Conservation (phyloP, 2,329 filamentous ascomycete species). For the Cladosporium sp. region DNA sequence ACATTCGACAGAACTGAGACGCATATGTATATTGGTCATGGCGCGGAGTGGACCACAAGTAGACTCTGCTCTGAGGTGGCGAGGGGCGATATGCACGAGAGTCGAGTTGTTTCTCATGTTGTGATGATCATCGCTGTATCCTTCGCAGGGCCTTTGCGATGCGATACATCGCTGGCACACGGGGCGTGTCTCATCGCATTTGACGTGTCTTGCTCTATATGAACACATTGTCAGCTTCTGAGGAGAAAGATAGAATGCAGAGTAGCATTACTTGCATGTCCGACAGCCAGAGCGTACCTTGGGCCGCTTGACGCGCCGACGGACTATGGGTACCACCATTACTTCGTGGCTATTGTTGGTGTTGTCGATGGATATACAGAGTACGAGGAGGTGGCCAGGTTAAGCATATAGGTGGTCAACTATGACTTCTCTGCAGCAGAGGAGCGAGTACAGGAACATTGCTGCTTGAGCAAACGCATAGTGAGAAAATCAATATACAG, state of each 20-base stretch:
- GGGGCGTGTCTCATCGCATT: background rate
- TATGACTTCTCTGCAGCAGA: background rate
- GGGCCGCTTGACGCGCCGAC: background rate
- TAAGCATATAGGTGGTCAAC: background rate
- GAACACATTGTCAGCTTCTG: background rate
- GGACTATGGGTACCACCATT: background rate
- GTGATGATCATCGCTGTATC: background rate
- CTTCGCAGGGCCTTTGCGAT: background rate
- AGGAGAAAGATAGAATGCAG: background rate
- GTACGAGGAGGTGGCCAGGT: background rate
- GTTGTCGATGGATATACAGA: background rate
- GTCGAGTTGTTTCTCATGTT: background rate
- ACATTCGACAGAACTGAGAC: slow-evolving; percentile 10
- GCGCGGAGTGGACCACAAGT: too few species aligned
- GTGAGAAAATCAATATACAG: too few species aligned
- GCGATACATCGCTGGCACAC: background rate
- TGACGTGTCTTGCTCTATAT: background rate
- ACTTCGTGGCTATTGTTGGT: background rate
- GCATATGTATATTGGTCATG: background rate
- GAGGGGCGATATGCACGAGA: background rate
- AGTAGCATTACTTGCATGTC: background rate
- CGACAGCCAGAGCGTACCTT: background rate
- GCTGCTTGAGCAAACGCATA: too few species aligned
- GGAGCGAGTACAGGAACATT: background rate
- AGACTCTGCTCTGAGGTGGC: background rate